These are phyloP conservation scores for Pyronema omphalodes DNA, from an alignment of 495 filamentous ascomycete genomes.

Conservation along the genomic window DNA sequence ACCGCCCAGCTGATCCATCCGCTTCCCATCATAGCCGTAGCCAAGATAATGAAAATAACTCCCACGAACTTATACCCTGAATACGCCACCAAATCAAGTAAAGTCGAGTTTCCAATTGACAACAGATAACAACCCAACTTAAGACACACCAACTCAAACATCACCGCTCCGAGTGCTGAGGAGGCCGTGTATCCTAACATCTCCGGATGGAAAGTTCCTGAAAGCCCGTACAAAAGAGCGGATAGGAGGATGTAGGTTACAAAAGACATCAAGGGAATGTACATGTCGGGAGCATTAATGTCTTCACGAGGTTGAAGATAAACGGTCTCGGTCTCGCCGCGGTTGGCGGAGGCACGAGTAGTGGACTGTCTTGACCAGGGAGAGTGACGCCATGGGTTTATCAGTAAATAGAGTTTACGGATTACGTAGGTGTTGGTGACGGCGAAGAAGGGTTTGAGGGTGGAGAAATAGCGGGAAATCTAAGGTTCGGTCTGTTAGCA, in stretches of 20 bases:
- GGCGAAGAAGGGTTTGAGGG: conserved; percentile 93
- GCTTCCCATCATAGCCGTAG: conserved; percentile 51
- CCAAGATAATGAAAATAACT: conserved; percentile 65
- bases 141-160: conserved; percentile 71
- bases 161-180: conserved; percentile 58
- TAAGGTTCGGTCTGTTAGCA: conserved; percentile 23
- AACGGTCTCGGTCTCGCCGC: conserved; percentile 56
- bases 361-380: conserved; percentile 60
- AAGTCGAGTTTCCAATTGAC: conserved; percentile 67
- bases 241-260: conserved; percentile 93
- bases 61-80: conserved; percentile 98
- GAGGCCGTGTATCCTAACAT: conserved; percentile 75
- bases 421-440: conserved; percentile 85
- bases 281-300: conserved; percentile 96
- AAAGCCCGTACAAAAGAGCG: conserved; percentile 71
- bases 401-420: conserved; percentile 67
- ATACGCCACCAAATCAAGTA: conserved; percentile 87
- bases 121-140: conserved; percentile 89
- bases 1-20: conserved; percentile 73
- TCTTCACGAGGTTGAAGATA: conserved; percentile 93
- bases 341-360: conserved; percentile 37
- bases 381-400: conserved; percentile 94
- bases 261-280: conserved; percentile 86
- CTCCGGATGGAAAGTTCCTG: conserved; percentile 87
- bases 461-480: conserved; percentile 83